A percentile compares a stretch with the other conserved stretches of the same genome.
Conservation (phyloP, 139 green algal species). For the Nannochloris sp. region DNA sequence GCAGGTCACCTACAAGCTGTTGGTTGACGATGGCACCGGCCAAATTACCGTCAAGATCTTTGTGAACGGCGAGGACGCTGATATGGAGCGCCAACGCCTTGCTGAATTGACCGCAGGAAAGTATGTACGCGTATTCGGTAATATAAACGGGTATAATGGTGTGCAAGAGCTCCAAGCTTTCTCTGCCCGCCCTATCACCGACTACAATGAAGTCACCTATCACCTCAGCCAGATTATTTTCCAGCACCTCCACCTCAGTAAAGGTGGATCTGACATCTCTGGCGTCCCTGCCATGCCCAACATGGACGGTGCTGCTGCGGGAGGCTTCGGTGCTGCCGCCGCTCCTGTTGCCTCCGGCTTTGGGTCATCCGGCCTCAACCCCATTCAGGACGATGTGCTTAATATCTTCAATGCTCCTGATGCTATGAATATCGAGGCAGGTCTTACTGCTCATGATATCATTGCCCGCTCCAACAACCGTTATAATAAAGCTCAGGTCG, state of each 20-base stretch:
- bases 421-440: constrained; percentile 3
- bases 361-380: constrained; percentile 16
- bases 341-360: background rate
- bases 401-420: constrained; percentile 27
- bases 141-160: constrained; percentile 42
- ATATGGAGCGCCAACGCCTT: constrained; percentile 21
- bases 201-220: constrained; percentile 79
- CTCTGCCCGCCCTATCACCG: constrained; percentile 45
- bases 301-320: background rate
- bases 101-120: constrained; percentile 36
- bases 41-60: constrained; percentile 45
- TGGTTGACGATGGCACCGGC: constrained; percentile 68
- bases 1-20: constrained; percentile 27
- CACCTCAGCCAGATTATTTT: constrained; percentile 66
- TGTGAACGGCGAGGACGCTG: constrained; percentile 32
- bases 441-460: constrained; percentile 34
- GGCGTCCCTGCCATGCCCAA: background rate
- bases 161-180: constrained; percentile 42
- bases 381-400: constrained; percentile 20
- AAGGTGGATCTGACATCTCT: constrained; percentile 23
- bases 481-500: constrained; percentile 34
- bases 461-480: constrained; percentile 13
- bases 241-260: constrained; percentile 65
- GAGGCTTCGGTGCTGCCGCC: background rate
- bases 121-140: constrained; percentile 70